A percentile compares a stretch with the other conserved stretches of the same genome.
Evolutionary conservation across 164 flowering plant genomes (phyloP).

Genomic region (grape (Vitis vinifera)): DNA sequence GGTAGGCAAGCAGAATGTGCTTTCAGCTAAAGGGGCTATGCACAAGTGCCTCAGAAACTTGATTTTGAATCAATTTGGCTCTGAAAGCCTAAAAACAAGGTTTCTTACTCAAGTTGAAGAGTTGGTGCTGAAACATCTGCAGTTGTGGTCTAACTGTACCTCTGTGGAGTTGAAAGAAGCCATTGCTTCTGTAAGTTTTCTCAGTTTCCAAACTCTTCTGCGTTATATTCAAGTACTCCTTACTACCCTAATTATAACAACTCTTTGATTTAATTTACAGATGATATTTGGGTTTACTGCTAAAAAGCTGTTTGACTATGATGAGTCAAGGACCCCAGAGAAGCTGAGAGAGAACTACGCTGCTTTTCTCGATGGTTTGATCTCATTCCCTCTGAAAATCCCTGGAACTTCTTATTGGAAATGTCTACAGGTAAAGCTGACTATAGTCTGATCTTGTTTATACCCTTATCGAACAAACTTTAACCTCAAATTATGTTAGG

Average conservation of each 20-base stretch:
- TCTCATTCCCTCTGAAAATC: conserved; percentile 72
- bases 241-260: too few species aligned
- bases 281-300: conserved; percentile 71
- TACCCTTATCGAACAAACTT: too few species aligned
- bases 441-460: too few species aligned
- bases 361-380: conserved; percentile 61
- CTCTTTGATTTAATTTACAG: conserved; percentile 26
- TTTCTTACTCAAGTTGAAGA: conserved; percentile 53
- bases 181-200: conserved; percentile 45
- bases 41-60: conserved; percentile 68
- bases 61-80: conserved; percentile 65
- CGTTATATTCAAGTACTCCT: not conserved
- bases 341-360: conserved; percentile 57
- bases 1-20: conserved; percentile 57
- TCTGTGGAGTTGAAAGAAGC: conserved; percentile 59
- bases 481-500: conserved; percentile 35
- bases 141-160: conserved; percentile 44
- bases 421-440: conserved; percentile 55
- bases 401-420: conserved; percentile 73
- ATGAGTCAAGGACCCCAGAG: conserved; percentile 45
- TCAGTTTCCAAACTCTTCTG: not conserved
- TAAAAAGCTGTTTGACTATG: conserved; percentile 60
- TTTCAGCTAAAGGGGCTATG: conserved; percentile 63
- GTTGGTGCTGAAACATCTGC: conserved; percentile 25
- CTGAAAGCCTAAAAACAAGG: conserved; percentile 60